Evolutionary conservation across 202 grass and related monocot species (phyloP).

Genomic region (Digitaria exilis): DNA sequence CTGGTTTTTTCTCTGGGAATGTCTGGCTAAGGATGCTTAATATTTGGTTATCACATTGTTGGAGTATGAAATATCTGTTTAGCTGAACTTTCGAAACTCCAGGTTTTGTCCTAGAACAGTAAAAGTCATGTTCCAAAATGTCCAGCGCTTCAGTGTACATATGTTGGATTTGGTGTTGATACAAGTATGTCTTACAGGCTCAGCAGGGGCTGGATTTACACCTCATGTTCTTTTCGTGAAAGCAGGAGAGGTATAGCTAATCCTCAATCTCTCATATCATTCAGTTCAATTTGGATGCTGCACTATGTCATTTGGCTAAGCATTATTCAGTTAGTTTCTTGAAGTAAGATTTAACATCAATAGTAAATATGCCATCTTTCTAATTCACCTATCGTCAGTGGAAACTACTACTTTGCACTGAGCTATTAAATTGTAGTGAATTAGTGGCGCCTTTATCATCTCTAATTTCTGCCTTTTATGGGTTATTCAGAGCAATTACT

Average conservation of each 20-base stretch:
- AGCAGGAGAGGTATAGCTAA: constrained; percentile 78
- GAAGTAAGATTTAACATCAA: constrained; percentile 6
- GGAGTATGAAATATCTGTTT: constrained; percentile 6
- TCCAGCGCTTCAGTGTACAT: background rate
- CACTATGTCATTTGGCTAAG: background rate
- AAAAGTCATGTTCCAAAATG: background rate
- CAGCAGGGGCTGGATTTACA: constrained; percentile 69
- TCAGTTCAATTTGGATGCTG: background rate
- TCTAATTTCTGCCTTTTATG: background rate
- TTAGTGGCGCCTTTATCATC: background rate
- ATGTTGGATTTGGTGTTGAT: constrained; percentile 23
- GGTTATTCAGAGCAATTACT: background rate
- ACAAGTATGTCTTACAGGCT: constrained; percentile 53
- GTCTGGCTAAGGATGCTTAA: background rate
- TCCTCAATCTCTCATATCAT: background rate
- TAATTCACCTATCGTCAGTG: background rate
- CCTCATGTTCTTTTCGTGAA: constrained; percentile 92
- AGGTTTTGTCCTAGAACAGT: background rate
- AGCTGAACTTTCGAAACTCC: background rate
- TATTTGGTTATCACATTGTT: background rate
- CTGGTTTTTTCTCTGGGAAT: constrained; percentile 6
- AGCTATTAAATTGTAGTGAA: background rate
- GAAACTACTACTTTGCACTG: constrained; percentile 9
- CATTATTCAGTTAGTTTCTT: background rate
- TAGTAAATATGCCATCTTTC: constrained; percentile 1